Conservation (phyloP, 2,329 filamentous ascomycete species). For the Plenodomus tracheiphilus region DNA sequence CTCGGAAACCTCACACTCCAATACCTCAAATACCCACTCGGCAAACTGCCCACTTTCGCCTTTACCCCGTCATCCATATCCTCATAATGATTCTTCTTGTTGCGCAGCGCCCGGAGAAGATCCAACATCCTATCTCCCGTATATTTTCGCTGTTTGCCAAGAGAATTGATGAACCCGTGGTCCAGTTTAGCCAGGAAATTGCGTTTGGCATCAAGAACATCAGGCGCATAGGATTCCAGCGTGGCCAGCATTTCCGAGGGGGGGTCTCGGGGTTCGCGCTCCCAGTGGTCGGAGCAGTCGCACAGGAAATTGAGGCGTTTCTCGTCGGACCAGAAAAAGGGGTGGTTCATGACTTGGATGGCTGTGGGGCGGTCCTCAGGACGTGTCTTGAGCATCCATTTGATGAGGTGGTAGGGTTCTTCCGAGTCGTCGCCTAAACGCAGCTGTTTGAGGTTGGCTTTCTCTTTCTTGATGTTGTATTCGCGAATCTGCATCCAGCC, state of each 20-base stretch:
- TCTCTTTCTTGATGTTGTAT: conserved; percentile 93
- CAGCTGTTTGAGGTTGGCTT: conserved; percentile 71
- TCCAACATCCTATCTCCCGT: conserved; percentile 82
- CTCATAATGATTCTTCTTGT: conserved; percentile 98
- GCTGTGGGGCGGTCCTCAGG: conserved; percentile 72
- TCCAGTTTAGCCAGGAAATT: conserved; percentile 82
- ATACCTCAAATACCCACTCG: conserved; percentile 80
- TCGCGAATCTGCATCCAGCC: conserved; percentile 84
- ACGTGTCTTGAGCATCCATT: conserved; percentile 73
- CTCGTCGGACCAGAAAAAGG: conserved; percentile 94
- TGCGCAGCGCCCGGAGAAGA: conserved; percentile 82
- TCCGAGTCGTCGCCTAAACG: conserved; percentile 81
- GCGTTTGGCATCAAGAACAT: conserved; percentile 58
- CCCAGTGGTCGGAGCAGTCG: conserved; percentile 94
- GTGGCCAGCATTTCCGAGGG: conserved; percentile 68
- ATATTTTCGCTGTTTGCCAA: conserved; percentile 95
- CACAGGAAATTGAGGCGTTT: conserved; percentile 92
- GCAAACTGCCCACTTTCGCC: conserved; percentile 70
- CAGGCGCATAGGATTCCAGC: conserved; percentile 55
- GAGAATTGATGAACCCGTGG: conserved; percentile 79
- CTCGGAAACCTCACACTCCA: conserved; percentile 81
- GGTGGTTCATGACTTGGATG: conserved; percentile 81
- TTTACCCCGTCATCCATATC: conserved; percentile 87
- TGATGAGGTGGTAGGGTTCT: conserved; percentile 86
- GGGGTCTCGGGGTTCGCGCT: conserved; percentile 85